These are phyloP conservation scores for Fusarium phyllophilum DNA, from an alignment of 2,329 filamentous ascomycete genomes.

Conservation along the genomic window DNA sequence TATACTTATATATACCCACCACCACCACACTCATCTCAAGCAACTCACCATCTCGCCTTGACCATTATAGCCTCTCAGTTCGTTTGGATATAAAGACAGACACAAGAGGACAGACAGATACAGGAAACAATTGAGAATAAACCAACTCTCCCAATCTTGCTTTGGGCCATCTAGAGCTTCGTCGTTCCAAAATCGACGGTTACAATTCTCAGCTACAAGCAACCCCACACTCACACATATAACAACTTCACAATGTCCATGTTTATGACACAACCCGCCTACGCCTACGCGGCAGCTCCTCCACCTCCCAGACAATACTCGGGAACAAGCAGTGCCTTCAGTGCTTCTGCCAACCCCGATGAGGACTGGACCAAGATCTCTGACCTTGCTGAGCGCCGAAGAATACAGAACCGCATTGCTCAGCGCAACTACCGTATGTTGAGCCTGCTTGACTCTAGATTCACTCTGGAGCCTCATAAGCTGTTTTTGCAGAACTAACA, in stretches of 20 bases:
- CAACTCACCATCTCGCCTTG: constrained; percentile 12
- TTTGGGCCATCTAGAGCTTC: constrained; percentile 29
- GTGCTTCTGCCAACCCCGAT: constrained; percentile 91
- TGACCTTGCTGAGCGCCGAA: constrained; percentile 89
- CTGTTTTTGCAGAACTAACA: constrained; percentile 22
- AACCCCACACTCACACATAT: constrained; percentile 14
- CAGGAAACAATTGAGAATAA: constrained; percentile 21
- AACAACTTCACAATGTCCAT: constrained; percentile 47
- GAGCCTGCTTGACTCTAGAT: constrained; percentile 5
- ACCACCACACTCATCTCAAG: constrained; percentile 16
- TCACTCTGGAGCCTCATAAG: neutral
- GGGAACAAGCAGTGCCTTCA: constrained; percentile 92
- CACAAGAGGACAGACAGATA: constrained; percentile 26
- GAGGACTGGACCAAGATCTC: constrained; percentile 99
- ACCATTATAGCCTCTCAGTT: constrained; percentile 21
- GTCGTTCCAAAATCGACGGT: constrained; percentile 25
- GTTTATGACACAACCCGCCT: constrained; percentile 50
- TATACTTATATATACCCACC: constrained; percentile 20
- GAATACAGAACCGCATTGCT: constrained; percentile 97
- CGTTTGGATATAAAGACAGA: constrained; percentile 29
- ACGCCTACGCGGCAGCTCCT: constrained; percentile 47
- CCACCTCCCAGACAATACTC: constrained; percentile 72
- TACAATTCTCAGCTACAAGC: constrained; percentile 13
- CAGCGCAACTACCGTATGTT: constrained; percentile 94
- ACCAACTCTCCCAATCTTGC: constrained; percentile 10